Evolutionary conservation across 192 early-diverging fungal genomes (phyloP).

Genomic region (Entomortierella beljakovae): DNA sequence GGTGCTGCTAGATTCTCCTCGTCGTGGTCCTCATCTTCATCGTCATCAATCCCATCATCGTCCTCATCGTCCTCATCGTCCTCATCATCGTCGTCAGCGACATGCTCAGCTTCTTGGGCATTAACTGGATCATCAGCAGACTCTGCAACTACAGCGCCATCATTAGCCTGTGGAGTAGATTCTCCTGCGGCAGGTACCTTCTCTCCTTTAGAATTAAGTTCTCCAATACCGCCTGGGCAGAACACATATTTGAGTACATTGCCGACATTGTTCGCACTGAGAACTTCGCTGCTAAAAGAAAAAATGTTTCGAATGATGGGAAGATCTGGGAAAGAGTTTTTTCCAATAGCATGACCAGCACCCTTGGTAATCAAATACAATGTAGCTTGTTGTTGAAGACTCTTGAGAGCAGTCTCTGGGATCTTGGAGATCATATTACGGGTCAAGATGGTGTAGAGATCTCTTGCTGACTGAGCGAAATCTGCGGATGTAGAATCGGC

Average conservation of each 20-base stretch:
- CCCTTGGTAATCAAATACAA: conserved; percentile 23
- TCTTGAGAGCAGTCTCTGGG: not conserved
- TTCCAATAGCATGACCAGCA: conserved; percentile 1
- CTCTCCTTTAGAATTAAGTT: no score
- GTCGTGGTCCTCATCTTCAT: conserved; percentile 1
- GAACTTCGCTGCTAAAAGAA: conserved; percentile 25
- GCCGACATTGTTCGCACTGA: conserved; percentile 21
- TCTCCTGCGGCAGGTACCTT: no score
- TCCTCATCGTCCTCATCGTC: not conserved
- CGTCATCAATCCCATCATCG: not conserved
- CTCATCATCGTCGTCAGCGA: not conserved
- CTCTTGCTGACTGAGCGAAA: conserved; percentile 3
- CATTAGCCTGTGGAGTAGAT: not conserved
- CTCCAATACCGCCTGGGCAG: conserved; percentile 1
- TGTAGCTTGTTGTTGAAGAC: conserved; percentile 3
- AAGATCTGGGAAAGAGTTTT: not conserved
- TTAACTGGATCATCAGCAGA: not conserved
- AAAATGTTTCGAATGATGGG: conserved; percentile 24
- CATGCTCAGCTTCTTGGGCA: not conserved
- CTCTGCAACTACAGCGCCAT: not conserved
- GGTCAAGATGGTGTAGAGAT: conserved; percentile 11
- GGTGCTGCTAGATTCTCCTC: not conserved
- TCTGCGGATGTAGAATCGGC: conserved; percentile 2
- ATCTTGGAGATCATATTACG: not conserved
- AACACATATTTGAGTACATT: conserved; percentile 30